Evolutionary conservation across 495 filamentous ascomycete species (phyloP).

Genomic region (Talaromyces adpressus): DNA sequence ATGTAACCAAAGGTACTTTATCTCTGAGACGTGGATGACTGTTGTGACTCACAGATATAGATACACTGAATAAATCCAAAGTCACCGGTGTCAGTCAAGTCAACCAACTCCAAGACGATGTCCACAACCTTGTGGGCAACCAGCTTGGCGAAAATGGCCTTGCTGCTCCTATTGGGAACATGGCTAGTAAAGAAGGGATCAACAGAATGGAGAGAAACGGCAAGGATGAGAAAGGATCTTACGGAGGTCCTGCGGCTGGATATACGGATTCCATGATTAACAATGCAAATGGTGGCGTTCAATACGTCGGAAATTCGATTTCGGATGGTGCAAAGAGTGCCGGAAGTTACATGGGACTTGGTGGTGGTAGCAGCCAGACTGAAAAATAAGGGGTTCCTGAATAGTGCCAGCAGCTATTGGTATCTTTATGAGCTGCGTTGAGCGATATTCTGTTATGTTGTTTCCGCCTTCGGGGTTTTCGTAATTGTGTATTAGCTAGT

Average conservation of each 20-base stretch:
- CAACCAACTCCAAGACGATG: constrained; percentile 56
- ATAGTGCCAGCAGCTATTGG: neutral
- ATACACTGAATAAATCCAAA: constrained; percentile 57
- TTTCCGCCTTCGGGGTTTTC: neutral
- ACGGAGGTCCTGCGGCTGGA: constrained; percentile 18
- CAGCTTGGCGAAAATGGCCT: constrained; percentile 60
- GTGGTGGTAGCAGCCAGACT: neutral
- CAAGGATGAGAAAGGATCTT: constrained; percentile 51
- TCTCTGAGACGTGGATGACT: neutral
- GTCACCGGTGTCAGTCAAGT: constrained; percentile 55
- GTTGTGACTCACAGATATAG: constrained; percentile 25
- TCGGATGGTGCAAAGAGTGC: constrained; percentile 1
- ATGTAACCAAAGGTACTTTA: constrained; percentile 49
- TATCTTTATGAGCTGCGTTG: neutral
- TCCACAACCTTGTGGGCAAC: constrained; percentile 48
- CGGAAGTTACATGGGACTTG: constrained; percentile 1
- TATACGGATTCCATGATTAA: constrained; percentile 6
- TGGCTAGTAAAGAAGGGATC: constrained; percentile 53
- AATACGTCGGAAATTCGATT: constrained; percentile 3
- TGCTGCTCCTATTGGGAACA: constrained; percentile 51
- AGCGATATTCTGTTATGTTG: neutral
- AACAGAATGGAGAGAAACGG: constrained; percentile 56
- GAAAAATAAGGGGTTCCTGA: neutral
- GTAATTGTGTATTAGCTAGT: neutral
- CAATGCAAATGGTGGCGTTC: neutral